Percentiles rank a stretch among this genome's conserved stretches.
phyloP scores from a whole-genome alignment of 2,329 filamentous ascomycete genomes.

The Trematosphaeria pertusa region DNA sequence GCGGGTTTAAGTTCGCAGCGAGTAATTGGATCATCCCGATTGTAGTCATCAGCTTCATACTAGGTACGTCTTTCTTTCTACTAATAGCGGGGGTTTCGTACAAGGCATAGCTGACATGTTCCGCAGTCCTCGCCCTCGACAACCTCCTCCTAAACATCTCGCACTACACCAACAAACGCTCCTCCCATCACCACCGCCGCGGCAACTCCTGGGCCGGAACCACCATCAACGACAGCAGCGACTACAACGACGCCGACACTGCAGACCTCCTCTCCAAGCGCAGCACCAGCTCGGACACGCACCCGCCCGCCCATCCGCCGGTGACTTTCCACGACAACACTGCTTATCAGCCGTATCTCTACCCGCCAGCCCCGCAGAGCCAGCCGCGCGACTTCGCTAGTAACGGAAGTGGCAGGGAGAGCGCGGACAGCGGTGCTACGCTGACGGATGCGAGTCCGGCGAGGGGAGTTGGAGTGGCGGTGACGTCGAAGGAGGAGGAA shows the following conservation, averaged over 20 bases:
- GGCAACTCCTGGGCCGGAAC: conserved; percentile 14
- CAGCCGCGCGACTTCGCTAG: background rate
- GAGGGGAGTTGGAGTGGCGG: conserved; percentile 1
- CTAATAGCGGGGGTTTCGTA: too few species aligned
- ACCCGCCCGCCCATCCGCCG: conserved; percentile 1
- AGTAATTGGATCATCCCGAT: conserved; percentile 32
- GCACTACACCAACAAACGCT: conserved; percentile 14
- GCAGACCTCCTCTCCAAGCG: conserved; percentile 11
- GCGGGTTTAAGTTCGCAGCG: conserved; percentile 30
- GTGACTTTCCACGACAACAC: conserved; percentile 10
- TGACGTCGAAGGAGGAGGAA: background rate
- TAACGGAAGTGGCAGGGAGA: background rate
- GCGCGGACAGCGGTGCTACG: conserved; percentile 5
- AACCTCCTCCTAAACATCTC: conserved; percentile 21
- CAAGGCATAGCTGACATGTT: background rate
- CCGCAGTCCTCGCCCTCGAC: conserved; percentile 22
- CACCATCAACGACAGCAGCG: conserved; percentile 3
- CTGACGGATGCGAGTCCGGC: conserved; percentile 12
- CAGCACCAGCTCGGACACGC: conserved; percentile 6
- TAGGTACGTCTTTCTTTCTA: conserved; percentile 14
- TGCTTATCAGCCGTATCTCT: conserved; percentile 12
- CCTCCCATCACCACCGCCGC: conserved; percentile 14
- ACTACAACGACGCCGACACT: conserved; percentile 7
- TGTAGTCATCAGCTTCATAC: conserved; percentile 25
- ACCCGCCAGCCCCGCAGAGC: conserved; percentile 2